Evolutionary conservation across 2,329 filamentous ascomycete species (phyloP), one percentile per base, ranked within the genome.

Genomic region (Stachybotrys echinatus): DNA sequence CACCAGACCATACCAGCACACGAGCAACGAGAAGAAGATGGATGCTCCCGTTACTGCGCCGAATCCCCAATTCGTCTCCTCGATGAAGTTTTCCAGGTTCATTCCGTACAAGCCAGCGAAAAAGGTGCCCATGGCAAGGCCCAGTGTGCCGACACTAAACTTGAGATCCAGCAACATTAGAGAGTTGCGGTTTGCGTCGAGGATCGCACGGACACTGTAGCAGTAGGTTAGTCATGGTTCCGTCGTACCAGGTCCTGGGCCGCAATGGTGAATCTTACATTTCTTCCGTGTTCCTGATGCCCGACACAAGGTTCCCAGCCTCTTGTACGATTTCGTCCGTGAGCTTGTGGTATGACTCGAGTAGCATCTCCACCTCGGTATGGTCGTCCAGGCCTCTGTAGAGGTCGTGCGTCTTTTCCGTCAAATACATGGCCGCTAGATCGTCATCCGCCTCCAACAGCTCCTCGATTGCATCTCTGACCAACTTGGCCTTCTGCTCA

Each of bases 81-180:
- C 94, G 60, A 97, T 90, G 69, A 96, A 97, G 71, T 97, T 97
- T 66, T 96, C 95, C 56, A 99, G 75, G 73, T 99, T 99, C 92
- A 97, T 97, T 60, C 94, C 94, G 77, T 97, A 99, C n/a, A 99
- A 83, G n/a, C 92, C 92, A 8, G 94, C 95, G 61, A 96, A 80
- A 65, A 97, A 95, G 46, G 94, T 96, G 49, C 94, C 94, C 65
- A 92, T 90, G 49, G 90, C 92, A 45, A 97, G 83, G n/a, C 92
- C 91, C 5, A 99, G 81, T 1, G 94, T 97, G 50, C 91, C 89
- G 52, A 99, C 92, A 64, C 88, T 94, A 73, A 97, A 96, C 65
- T 95, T 96, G 59, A 99, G 84, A 56, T 97, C 94, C 27, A 97
- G 81, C 18, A 99, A 79, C 94, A 99, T 99, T 57, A 99, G 88